Evolutionary conservation across 768 basidiomycete species (phyloP), one percentile per base, ranked within the genome.

Genomic region (Kwoniella bestiolae): DNA sequence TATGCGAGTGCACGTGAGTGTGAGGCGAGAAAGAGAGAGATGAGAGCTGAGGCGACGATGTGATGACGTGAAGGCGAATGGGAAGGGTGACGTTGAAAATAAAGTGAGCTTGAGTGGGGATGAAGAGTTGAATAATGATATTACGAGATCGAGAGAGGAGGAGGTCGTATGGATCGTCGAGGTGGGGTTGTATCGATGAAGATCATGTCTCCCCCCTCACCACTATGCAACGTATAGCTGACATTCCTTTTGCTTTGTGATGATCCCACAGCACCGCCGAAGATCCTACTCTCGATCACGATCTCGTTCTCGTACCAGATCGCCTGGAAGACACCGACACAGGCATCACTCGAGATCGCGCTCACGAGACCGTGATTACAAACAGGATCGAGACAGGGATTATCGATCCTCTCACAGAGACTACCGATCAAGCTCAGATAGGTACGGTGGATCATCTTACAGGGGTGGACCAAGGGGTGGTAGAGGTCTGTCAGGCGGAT

Each of bases 281-380:
- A 74, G 69, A 28, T 85, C 86, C 29, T 71, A 70, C 44, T 69
- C 88, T 66, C 87, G 90, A 50, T 89, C 90, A 32, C 84, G 84
- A 41, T 85, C 85, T 9, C 67, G 70, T 35, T 77, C 75, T 29
- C 76, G 62, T 31, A 63, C 51, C 67, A 72, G 66, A 46, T 74
- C 72, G 41, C 69, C 63, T 45, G 64, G 71, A 41, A 75, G 70
- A 44, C 62, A 65, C 14, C 56, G 60, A 51, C 56, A 64, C 29
- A 56, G 66, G 34, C 60, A 68, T 53, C 68, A 64, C 56, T 76
- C 78, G 25, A 67, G 74, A 38, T 90, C 90, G 35, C 87, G 89
- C 31, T 86, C 88, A 65, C 87, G 90, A 29, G 60, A 60, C 38
- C 41, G 60, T 5, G 66, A 63, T 45, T 28, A 56, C 11, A 53